phyloP scores from a whole-genome alignment of 164 flowering plant genomes.

The Vitis cinerea region DNA sequence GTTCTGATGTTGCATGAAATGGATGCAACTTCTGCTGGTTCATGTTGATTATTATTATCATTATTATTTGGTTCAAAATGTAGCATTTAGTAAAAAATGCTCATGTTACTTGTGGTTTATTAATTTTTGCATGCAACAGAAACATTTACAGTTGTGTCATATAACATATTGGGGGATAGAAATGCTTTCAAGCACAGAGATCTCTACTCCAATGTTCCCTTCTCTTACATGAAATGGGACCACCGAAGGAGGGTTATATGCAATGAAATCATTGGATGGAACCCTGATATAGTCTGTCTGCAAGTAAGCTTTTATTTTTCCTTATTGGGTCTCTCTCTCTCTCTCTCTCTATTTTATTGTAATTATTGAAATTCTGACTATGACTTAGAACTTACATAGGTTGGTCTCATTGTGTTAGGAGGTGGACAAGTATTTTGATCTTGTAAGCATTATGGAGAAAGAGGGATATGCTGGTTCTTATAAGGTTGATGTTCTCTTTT shows the following conservation, averaged over 20 bases:
- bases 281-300: conserved; percentile 57
- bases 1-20: too few species aligned
- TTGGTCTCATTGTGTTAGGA: conserved; percentile 35
- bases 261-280: conserved; percentile 39
- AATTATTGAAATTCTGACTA: background rate
- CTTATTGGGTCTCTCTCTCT: background rate
- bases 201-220: conserved; percentile 40
- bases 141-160: conserved; percentile 46
- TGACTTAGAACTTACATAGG: background rate
- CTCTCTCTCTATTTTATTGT: background rate
- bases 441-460: conserved; percentile 33
- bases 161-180: conserved; percentile 51
- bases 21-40: too few species aligned
- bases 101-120: background rate
- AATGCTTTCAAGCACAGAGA: conserved; percentile 50
- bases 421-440: conserved; percentile 55
- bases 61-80: background rate
- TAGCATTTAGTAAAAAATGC: background rate
- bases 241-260: conserved; percentile 41
- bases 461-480: conserved; percentile 52
- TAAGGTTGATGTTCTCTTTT: conserved; percentile 34
- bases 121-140: conserved; percentile 22
- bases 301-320: conserved; percentile 31
- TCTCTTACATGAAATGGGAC: conserved; percentile 38
- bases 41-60: background rate